Evolutionary conservation across 2,329 filamentous ascomycete species (phyloP).

Genomic region (Penicillium sp.): DNA sequence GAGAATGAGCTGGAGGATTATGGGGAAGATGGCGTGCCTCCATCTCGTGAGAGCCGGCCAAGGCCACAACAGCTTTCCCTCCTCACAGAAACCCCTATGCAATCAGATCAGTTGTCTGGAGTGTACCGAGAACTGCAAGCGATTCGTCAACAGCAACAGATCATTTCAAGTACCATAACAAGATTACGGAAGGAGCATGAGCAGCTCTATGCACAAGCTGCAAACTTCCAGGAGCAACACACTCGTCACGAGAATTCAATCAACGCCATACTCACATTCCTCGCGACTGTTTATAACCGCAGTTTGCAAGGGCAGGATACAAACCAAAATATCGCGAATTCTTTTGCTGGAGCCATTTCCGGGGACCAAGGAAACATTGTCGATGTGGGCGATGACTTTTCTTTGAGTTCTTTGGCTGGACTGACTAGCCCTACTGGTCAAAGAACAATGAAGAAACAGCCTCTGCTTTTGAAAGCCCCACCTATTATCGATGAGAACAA

Average conservation of each 20-base stretch:
- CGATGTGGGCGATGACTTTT: conserved; percentile 58
- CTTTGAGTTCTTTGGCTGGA: conserved; percentile 37
- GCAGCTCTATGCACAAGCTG: conserved; percentile 81
- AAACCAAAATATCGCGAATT: conserved; percentile 75
- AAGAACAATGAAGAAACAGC: conserved; percentile 48
- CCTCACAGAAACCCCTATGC: conserved; percentile 45
- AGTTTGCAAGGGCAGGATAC: conserved; percentile 81
- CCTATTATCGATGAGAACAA: conserved; percentile 28
- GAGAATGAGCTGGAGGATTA: conserved; percentile 64
- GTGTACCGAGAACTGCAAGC: conserved; percentile 78
- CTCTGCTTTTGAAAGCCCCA: conserved; percentile 48
- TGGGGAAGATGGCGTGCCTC: conserved; percentile 41
- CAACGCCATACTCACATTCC: conserved; percentile 95
- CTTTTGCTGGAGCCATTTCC: conserved; percentile 75
- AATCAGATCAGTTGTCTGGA: conserved; percentile 71
- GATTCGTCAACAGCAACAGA: conserved; percentile 79
- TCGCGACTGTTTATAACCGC: conserved; percentile 94
- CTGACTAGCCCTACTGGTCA: conserved; percentile 36
- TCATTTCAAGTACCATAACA: conserved; percentile 79
- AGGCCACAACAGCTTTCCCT: conserved; percentile 46
- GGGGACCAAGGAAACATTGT: conserved; percentile 62
- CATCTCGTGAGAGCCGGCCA: conserved; percentile 34
- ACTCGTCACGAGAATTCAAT: conserved; percentile 98
- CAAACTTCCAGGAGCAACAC: conserved; percentile 85
- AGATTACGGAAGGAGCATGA: conserved; percentile 82